Base-by-base conservation (phyloP, 495 filamentous ascomycete genomes). In the Podospora didyma region DNA sequence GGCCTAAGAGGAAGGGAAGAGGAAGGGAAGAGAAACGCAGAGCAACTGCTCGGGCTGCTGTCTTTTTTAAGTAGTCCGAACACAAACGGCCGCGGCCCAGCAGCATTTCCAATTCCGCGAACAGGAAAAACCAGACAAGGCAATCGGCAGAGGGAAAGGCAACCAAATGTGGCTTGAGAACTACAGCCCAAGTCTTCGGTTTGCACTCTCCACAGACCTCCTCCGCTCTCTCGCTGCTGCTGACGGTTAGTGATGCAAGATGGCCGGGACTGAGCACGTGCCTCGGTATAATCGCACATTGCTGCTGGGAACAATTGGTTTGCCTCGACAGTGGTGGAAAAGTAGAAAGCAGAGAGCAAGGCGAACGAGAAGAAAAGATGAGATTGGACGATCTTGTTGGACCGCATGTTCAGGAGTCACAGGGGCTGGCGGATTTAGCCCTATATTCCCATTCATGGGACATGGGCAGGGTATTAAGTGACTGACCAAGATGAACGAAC, bases 171-270 rank as follows among this genome's bases (percentile, higher is more conserved):
- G 62, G 37, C 37, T 41, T 41, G 4, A 41, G 37, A 17, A 41
- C 37, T 41, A 14, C 37, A 41, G 37, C 37, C 37, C n/a, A 41
- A 41, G 51, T 57, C 62, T 64, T 66, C 10, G 64, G 64, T 46
- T 62, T 66, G 59, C 66, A 69, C 42, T 69, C 63, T 48, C 66
- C 63, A 26, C 65, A 66, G 6, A 62, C 55, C 48, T 68, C 60
- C 51, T 66, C 65, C 23, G 42, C 56, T 45, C 51, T 53, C 57
- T 73, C 69, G 48, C 67, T n/a, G 54, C 54, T 69, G 60, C 23
- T 22, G 17, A 48, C 46, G 46, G 46, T 48, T 22, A 48, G 17
- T 24, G 12, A 48, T 48, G 46, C 46, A 48, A 48, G 17, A 48
- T 48, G 46, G 46, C 21, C n/a, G 21, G 46, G 46, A 48, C 23